Conservation (phyloP, 306 rosid species). For the Ceratonia siliqua region DNA sequence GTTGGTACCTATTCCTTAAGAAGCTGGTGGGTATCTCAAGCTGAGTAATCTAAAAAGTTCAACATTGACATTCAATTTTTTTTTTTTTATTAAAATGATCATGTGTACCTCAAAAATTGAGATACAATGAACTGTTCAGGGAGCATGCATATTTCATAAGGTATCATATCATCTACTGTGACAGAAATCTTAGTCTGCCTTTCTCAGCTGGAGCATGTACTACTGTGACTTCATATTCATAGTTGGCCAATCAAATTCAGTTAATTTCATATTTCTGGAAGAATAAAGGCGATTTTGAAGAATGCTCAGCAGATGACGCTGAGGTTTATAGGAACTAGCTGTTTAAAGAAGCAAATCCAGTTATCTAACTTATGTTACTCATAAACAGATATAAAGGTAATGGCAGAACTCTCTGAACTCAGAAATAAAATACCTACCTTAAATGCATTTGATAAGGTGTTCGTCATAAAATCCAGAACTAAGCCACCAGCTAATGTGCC, state of each 20-base stretch:
- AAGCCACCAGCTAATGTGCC: conserved; percentile 88
- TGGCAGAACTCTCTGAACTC: conserved; percentile 6
- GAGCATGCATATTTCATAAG: too few species aligned
- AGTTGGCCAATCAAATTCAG: background rate
- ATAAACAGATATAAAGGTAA: conserved; percentile 24
- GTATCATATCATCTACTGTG: too few species aligned
- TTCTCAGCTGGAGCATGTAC: too few species aligned
- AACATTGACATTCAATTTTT: too few species aligned
- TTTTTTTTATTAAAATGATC: too few species aligned
- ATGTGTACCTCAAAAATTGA: background rate
- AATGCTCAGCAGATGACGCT: background rate
- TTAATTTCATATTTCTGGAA: background rate
- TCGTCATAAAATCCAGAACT: conserved; percentile 60
- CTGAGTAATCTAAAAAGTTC: too few species aligned
- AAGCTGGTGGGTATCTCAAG: background rate
- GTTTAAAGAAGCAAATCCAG: background rate
- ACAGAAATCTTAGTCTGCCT: too few species aligned
- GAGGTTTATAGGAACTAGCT: background rate
- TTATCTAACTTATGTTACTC: conserved; percentile 9
- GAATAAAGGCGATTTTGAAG: background rate
- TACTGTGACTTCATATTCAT: too few species aligned
- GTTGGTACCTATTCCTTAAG: background rate
- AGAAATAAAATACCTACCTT: conserved; percentile 61
- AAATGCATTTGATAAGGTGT: conserved; percentile 81
- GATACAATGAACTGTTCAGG: background rate